A percentile compares a stretch with the other conserved stretches of the same genome.
Conservation (phyloP, 2,329 filamentous ascomycete genomes). For the Neocatenulostroma microsporum region DNA sequence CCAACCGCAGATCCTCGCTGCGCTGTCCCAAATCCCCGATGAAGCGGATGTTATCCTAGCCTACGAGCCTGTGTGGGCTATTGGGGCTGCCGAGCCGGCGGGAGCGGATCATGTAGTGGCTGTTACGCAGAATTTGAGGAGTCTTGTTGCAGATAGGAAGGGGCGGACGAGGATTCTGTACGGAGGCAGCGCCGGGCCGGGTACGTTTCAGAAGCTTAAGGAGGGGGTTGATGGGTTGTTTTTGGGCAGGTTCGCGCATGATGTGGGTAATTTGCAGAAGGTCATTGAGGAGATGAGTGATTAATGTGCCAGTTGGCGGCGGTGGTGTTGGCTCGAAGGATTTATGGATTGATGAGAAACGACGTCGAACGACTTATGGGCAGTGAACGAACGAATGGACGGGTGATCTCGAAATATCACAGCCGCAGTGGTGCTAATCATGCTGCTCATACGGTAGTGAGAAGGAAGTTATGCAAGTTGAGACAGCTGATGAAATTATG, state of each 20-base stretch:
- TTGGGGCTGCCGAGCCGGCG: conserved; percentile 66
- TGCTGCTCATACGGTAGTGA: too few species aligned
- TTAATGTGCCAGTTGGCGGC: too few species aligned
- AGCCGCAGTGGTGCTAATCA: too few species aligned
- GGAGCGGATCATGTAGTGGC: conserved; percentile 62
- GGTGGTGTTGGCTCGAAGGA: too few species aligned
- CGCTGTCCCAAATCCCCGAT: conserved; percentile 53
- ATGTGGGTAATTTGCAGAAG: conserved; percentile 61
- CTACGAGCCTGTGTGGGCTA: conserved; percentile 86
- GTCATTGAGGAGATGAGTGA: conserved; percentile 61
- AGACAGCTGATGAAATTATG: too few species aligned
- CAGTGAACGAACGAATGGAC: too few species aligned
- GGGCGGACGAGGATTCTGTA: conserved; percentile 65
- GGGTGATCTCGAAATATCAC: too few species aligned
- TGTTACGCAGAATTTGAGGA: conserved; percentile 59
- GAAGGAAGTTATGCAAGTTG: too few species aligned
- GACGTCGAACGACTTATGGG: too few species aligned
- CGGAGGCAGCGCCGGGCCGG: conserved; percentile 74
- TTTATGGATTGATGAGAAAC: too few species aligned
- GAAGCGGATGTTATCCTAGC: conserved; percentile 66
- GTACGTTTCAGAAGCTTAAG: conserved; percentile 60
- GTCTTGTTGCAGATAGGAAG: conserved; percentile 43
- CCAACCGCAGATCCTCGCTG: conserved; percentile 54
- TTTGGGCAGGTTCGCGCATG: conserved; percentile 72
- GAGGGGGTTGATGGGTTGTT: conserved; percentile 72